Base-by-base conservation (phyloP, 2,329 filamentous ascomycete genomes). In the Alternaria postmessia region DNA sequence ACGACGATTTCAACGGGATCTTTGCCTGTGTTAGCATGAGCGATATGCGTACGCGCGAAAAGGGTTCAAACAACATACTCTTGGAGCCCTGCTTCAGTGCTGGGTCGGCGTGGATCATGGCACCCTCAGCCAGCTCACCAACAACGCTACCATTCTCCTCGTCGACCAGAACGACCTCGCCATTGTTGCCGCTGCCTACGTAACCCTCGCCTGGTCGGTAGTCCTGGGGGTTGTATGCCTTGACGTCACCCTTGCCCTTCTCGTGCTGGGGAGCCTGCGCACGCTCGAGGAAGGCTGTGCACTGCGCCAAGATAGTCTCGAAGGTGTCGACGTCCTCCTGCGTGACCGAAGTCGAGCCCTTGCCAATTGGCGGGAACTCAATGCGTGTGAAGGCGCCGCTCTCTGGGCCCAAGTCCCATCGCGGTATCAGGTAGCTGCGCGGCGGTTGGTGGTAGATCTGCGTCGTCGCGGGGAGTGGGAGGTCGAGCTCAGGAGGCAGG, bases 391-490 rank as follows among this genome's bases (percentile, higher is more conserved):
- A 98, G 18, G 93, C 92, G 61, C 93, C 94, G 66, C 89, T 91
- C 57, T 95, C 91, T 1, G 91, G 92, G 4, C 93, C 94, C 16
- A 97, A 82, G 73, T 98, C 94, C 93, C 94, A 97, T 67, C 94
- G 89, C 16, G 95, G 95, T 63, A 99, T 97, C 47, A 98, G 84
- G 75, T 98, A 98, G 82, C 92, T 96, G 65, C 86, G 88, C 0
- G 94, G 94, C 7, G 94, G 93, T 80, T 98, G 93, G 79, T 97
- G 93, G 81, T 97, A 98, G 77, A 99, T 95, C 78, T 98, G 94
- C 0, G 95, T 98, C 0, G 94, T 98, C 18, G 94, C 94, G 12
- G 95, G 95, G 14, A 98, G 85, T 6, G 95, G 92, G 6, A 98
- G 87, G 72, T 98, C 94, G 70, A 99, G 88, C 83, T 97, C 94